Percentiles rank a stretch among this genome's conserved stretches.
phyloP scores from a whole-genome alignment of 305 asterid genomes.

The Fraxinus sp. region DNA sequence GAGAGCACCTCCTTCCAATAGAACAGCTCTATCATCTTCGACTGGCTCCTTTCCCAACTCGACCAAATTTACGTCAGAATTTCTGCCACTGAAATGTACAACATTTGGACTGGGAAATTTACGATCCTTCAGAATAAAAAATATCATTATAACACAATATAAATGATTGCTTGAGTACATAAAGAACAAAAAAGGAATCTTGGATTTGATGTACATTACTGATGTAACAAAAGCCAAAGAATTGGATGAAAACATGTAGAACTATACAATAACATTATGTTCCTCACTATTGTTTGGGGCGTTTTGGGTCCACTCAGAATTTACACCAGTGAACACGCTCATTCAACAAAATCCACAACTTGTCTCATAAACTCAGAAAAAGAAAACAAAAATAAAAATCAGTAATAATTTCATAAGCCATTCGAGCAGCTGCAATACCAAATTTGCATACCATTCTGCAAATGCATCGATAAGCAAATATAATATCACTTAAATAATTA shows the following conservation, averaged over 20 bases:
- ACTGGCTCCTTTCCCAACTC: constrained; percentile 58
- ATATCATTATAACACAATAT: neutral
- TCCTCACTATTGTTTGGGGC: neutral
- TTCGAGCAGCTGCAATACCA: constrained; percentile 4
- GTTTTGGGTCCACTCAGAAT: neutral
- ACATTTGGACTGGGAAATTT: constrained; percentile 16
- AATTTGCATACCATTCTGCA: neutral
- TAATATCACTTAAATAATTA: neutral
- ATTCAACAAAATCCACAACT: constrained; percentile 13
- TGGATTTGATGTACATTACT: neutral
- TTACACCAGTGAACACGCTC: neutral
- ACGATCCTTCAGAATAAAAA: neutral
- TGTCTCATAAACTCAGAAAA: neutral
- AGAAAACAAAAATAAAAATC: neutral
- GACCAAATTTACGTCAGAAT: constrained; percentile 66
- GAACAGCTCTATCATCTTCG: constrained; percentile 72
- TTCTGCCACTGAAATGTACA: constrained; percentile 51
- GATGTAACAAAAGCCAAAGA: neutral
- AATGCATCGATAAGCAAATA: constrained; percentile 7
- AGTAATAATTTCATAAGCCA: neutral
- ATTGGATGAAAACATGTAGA: neutral
- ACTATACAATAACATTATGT: neutral
- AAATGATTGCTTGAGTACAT: neutral
- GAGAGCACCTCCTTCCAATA: constrained; percentile 76
- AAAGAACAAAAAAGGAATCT: neutral